Conservation (phyloP, 2,329 filamentous ascomycete genomes). For the Botrytis byssoidea region DNA sequence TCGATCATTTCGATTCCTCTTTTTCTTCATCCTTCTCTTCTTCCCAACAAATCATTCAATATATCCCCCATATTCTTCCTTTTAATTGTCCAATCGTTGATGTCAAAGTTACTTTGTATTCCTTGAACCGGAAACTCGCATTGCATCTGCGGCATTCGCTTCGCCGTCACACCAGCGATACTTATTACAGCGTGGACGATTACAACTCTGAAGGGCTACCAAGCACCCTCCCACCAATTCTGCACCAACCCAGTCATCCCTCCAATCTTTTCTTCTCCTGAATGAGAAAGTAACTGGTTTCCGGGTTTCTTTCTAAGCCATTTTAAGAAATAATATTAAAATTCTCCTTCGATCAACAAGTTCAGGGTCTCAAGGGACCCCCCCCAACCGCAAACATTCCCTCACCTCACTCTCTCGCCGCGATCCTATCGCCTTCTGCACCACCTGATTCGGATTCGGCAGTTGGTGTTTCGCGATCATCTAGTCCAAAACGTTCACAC, state of each 20-base stretch:
- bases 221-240: conserved; percentile 11
- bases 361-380: conserved; percentile 32
- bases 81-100: conserved; percentile 18
- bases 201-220: conserved; percentile 10
- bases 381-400: conserved; percentile 40
- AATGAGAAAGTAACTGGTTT: conserved; percentile 17
- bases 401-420: conserved; percentile 40
- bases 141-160: conserved; percentile 21
- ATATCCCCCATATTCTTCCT: not conserved
- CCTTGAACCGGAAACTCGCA: conserved; percentile 20
- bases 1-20: not conserved
- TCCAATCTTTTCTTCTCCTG: conserved; percentile 11
- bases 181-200: conserved; percentile 19
- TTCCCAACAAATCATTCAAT: conserved; percentile 3
- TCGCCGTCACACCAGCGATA: conserved; percentile 13
- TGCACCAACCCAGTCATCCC: conserved; percentile 19
- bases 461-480: conserved; percentile 31
- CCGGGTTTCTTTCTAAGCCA: conserved; percentile 10
- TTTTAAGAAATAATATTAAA: conserved; percentile 17
- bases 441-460: conserved; percentile 30
- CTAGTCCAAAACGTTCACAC: conserved; percentile 39
- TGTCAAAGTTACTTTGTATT: conserved; percentile 18
- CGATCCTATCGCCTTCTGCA: conserved; percentile 40
- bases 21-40: not conserved
- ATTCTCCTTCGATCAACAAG: not conserved